These are phyloP conservation scores for Chenopodium suecicum DNA, from an alignment of 148 eudicot genomes.

Conservation along the genomic window DNA sequence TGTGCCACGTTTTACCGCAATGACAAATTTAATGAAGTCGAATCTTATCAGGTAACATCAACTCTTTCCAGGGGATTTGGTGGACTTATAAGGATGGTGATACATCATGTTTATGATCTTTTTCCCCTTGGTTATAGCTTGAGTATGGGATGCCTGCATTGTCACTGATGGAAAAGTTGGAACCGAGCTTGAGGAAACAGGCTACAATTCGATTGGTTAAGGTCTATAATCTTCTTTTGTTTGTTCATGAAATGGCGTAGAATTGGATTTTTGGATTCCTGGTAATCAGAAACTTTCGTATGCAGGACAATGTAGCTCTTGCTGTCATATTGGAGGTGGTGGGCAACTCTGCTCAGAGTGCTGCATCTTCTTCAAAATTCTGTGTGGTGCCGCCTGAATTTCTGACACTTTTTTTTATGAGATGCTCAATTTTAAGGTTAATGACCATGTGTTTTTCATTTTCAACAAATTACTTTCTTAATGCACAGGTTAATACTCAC, in stretches of 20 bases:
- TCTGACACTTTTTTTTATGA: neutral
- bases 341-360: conserved; percentile 41
- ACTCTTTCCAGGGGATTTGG: neutral
- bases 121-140: conserved; percentile 37
- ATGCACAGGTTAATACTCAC: conserved; percentile 75
- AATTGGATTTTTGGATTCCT: neutral
- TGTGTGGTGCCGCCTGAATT: conserved; percentile 39
- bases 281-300: neutral
- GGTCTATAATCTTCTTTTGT: conserved; percentile 13
- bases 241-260: neutral
- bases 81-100: conserved; percentile 1
- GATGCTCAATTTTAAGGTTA: neutral
- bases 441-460: conserved; percentile 1
- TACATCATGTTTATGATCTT: neutral
- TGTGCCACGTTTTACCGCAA: conserved; percentile 93
- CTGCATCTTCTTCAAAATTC: conserved; percentile 19
- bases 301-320: conserved; percentile 72
- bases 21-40: conserved; percentile 67
- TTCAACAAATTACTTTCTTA: neutral
- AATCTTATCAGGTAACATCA: conserved; percentile 66
- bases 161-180: conserved; percentile 66
- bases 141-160: conserved; percentile 83
- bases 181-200: conserved; percentile 20
- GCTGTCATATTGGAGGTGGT: conserved; percentile 65
- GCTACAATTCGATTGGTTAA: conserved; percentile 29